Conservation (phyloP, 441 rosid genomes). For the Aquilaria agallochum region DNA sequence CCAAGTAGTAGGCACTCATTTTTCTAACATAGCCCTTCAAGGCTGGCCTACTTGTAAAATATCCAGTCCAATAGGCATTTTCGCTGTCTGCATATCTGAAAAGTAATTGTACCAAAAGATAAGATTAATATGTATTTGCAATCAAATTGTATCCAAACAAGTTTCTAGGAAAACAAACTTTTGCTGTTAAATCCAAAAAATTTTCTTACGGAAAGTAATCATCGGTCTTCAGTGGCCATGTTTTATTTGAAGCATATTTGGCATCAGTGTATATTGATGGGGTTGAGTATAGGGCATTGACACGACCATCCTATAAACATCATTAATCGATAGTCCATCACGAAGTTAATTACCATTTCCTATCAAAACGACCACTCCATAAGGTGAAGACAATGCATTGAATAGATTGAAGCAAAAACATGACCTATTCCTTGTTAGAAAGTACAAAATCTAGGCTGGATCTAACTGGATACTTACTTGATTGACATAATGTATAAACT, state of each 20-base stretch:
- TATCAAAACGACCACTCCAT: too few species aligned
- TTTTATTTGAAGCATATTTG: constrained; percentile 33
- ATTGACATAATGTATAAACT: constrained; percentile 63
- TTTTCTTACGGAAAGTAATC: constrained; percentile 40
- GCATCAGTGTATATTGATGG: constrained; percentile 46
- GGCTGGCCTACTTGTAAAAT: constrained; percentile 42
- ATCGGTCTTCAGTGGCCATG: constrained; percentile 41
- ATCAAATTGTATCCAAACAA: neutral
- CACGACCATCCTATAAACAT: constrained; percentile 39
- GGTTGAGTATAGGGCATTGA: constrained; percentile 41
- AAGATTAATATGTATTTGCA: neutral
- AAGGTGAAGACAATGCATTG: too few species aligned
- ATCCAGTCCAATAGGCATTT: constrained; percentile 47
- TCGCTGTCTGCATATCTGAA: constrained; percentile 39
- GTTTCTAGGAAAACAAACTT: neutral
- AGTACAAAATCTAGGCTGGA: too few species aligned
- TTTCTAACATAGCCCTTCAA: constrained; percentile 37
- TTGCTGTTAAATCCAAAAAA: too few species aligned
- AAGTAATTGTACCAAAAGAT: constrained; percentile 6
- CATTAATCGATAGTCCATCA: constrained; percentile 1
- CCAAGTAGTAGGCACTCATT: constrained; percentile 41
- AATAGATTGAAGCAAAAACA: too few species aligned
- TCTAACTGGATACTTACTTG: constrained; percentile 28
- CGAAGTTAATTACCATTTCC: too few species aligned
- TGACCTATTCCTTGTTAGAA: too few species aligned